These are phyloP conservation scores for Fraxinus greggii DNA, from an alignment of 305 asterid species.

Conservation along the genomic window DNA sequence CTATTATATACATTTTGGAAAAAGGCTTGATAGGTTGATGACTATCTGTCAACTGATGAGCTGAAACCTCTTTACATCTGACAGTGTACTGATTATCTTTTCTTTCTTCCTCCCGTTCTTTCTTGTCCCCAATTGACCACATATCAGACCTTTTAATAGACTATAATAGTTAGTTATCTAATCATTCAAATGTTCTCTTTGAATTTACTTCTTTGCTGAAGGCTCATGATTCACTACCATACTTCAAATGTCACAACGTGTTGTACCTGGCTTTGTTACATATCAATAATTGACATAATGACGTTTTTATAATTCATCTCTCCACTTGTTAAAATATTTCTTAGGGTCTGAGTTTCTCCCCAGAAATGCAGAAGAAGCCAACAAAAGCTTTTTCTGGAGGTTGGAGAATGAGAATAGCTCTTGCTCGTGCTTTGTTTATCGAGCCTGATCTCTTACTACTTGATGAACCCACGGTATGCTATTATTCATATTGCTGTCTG, in stretches of 20 bases:
- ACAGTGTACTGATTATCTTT: conserved; percentile 10
- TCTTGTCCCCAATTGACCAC: conserved; percentile 16
- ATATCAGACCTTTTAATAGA: conserved; percentile 20
- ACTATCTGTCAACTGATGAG: conserved; percentile 6
- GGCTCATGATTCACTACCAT: conserved; percentile 21
- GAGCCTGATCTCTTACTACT: conserved; percentile 95
- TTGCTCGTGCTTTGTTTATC: conserved; percentile 93
- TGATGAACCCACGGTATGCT: conserved; percentile 92
- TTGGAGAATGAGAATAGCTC: conserved; percentile 99
- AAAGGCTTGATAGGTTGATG: conserved; percentile 3
- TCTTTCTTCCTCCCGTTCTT: conserved; percentile 8
- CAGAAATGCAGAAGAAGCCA: conserved; percentile 87
- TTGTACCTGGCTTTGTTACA: conserved; percentile 4
- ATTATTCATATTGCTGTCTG: conserved; percentile 22
- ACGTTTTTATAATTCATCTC: conserved; percentile 9
- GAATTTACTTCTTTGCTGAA: conserved; percentile 22
- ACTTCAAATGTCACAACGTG: background rate
- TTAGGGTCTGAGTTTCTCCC: conserved; percentile 93
- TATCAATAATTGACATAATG: conserved; percentile 2
- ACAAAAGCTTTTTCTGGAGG: conserved; percentile 98
- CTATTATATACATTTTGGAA: background rate
- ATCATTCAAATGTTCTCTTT: conserved; percentile 8
- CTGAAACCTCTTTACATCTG: conserved; percentile 4
- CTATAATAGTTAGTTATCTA: background rate
- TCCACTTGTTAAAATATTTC: conserved; percentile 23